These are phyloP conservation scores for Diphasiastrum complanatum DNA, from an alignment of 83 land plant species.

Conservation along the genomic window DNA sequence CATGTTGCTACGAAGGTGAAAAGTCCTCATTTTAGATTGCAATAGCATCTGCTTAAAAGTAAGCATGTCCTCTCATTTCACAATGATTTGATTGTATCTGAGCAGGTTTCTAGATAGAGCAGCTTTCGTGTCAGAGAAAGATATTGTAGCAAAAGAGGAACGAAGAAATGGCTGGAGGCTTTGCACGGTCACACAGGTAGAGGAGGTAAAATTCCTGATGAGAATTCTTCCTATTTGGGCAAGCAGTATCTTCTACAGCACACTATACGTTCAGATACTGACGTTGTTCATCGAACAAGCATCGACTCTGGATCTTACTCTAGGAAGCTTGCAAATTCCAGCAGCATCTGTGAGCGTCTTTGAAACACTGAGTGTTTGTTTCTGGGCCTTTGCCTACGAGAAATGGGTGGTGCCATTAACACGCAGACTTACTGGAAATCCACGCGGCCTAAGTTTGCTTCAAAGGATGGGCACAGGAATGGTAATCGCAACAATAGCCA, in stretches of 20 bases:
- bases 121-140: constrained; percentile 6
- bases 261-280: constrained; percentile 3
- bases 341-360: constrained; percentile 20
- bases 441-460: constrained; percentile 13
- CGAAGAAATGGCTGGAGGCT: constrained; percentile 9
- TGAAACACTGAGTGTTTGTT: constrained; percentile 4
- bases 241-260: constrained; percentile 10
- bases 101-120: constrained; percentile 22
- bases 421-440: constrained; percentile 12
- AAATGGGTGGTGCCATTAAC: constrained; percentile 10
- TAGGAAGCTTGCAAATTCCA: constrained; percentile 22
- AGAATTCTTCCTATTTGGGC: constrained; percentile 21
- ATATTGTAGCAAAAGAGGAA: neutral
- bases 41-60: too few species aligned
- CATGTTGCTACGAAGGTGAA: too few species aligned
- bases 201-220: constrained; percentile 19
- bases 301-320: constrained; percentile 10
- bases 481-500: constrained; percentile 2
- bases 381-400: constrained; percentile 8
- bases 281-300: constrained; percentile 21
- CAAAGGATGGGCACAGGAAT: constrained; percentile 25
- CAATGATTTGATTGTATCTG: too few species aligned
- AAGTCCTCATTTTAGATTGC: too few species aligned
- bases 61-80: too few species aligned
- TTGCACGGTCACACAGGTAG: constrained; percentile 29